These are phyloP conservation scores for Aspergillus amoenus DNA, from an alignment of 2,329 filamentous ascomycete species.

Conservation along the genomic window DNA sequence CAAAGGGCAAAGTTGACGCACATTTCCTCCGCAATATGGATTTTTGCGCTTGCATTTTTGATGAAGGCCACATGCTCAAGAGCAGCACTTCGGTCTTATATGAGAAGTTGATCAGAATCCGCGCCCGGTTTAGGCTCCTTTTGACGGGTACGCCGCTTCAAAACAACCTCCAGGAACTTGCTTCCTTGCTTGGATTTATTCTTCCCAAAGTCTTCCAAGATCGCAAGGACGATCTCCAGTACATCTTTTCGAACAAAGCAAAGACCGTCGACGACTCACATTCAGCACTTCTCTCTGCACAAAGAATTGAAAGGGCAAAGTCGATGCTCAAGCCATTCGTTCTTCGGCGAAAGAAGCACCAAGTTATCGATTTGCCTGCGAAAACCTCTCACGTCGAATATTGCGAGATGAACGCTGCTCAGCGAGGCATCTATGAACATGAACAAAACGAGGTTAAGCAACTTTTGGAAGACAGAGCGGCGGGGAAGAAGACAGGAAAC, in stretches of 20 bases:
- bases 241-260: slow-evolving; percentile 89
- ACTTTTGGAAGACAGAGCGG: slow-evolving; percentile 59
- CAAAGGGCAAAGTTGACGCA: slow-evolving; percentile 60
- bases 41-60: slow-evolving; percentile 70
- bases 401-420: slow-evolving; percentile 73
- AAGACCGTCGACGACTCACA: slow-evolving; percentile 72
- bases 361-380: slow-evolving; percentile 81
- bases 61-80: slow-evolving; percentile 92
- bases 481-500: slow-evolving; percentile 54
- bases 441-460: slow-evolving; percentile 64
- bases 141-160: slow-evolving; percentile 91
- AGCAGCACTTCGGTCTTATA: slow-evolving; percentile 83
- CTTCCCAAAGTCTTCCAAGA: slow-evolving; percentile 79
- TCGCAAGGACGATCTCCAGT: slow-evolving; percentile 74
- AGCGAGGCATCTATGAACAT: slow-evolving; percentile 71
- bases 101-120: slow-evolving; percentile 72
- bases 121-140: slow-evolving; percentile 78
- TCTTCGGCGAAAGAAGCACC: slow-evolving; percentile 86
- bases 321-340: slow-evolving; percentile 96
- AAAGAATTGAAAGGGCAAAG: slow-evolving; percentile 81
- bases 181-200: slow-evolving; percentile 89
- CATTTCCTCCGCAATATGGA: slow-evolving; percentile 61
- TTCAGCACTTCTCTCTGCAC: slow-evolving; percentile 78
- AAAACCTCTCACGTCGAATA: slow-evolving; percentile 78
- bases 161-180: slow-evolving; percentile 92